Percentiles rank a stretch among this genome's conserved stretches.
These are phyloP conservation scores for Cladosporium halotolerans DNA, from an alignment of 2,329 filamentous ascomycete genomes.

Conservation along the genomic window DNA sequence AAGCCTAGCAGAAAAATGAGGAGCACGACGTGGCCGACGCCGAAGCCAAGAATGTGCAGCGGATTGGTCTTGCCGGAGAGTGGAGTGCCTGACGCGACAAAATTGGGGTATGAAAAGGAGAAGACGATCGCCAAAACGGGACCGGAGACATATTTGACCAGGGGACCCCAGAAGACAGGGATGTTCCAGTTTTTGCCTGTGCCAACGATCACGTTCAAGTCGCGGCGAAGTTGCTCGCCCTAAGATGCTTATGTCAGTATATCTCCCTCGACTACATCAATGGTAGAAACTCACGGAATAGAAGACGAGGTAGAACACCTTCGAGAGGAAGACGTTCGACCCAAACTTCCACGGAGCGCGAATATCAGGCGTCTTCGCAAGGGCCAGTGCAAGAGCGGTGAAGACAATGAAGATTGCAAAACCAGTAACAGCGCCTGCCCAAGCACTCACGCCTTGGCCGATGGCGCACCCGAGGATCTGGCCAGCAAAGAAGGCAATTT, in stretches of 20 bases:
- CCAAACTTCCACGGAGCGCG: slow-evolving; percentile 40
- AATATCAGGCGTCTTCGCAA: slow-evolving; percentile 40
- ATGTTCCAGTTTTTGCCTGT: slow-evolving; percentile 53
- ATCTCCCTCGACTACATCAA: no score
- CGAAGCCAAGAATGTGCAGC: slow-evolving; percentile 41
- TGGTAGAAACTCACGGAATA: slow-evolving; percentile 45
- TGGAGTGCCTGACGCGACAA: slow-evolving; percentile 19
- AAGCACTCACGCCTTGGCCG: slow-evolving; percentile 44
- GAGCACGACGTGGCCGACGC: slow-evolving; percentile 30
- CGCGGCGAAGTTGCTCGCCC: slow-evolving; percentile 31
- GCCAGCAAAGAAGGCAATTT: slow-evolving; percentile 48
- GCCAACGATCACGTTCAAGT: slow-evolving; percentile 51
- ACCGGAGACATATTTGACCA: slow-evolving; percentile 46
- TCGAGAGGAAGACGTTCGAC: slow-evolving; percentile 25
- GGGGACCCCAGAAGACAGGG: slow-evolving; percentile 45
- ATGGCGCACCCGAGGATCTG: slow-evolving; percentile 48
- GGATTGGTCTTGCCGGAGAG: slow-evolving; percentile 36
- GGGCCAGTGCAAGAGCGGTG: slow-evolving; percentile 33
- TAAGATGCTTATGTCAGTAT: slow-evolving; percentile 35
- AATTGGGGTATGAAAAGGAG: slow-evolving; percentile 46
- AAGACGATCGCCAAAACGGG: slow-evolving; percentile 49
- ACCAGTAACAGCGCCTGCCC: slow-evolving; percentile 45
- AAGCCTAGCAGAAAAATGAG: slow-evolving; percentile 36
- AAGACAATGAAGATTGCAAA: slow-evolving; percentile 48
- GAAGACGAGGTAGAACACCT: slow-evolving; percentile 50